Evolutionary conservation across 2,329 filamentous ascomycete genomes (phyloP).

Genomic region (Colletotrichum sp.): DNA sequence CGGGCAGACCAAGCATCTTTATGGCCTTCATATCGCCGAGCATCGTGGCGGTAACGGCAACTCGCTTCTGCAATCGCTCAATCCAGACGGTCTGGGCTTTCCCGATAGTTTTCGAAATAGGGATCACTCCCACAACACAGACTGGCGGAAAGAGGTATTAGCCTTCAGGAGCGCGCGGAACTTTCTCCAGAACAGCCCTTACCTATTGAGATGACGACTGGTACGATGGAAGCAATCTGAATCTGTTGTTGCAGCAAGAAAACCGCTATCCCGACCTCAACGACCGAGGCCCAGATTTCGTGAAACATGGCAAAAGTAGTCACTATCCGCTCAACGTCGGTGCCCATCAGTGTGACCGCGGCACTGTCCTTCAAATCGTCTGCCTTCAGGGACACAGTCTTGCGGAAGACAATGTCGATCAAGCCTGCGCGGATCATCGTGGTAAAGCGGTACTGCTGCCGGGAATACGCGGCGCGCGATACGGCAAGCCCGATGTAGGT

Average conservation of each 20-base stretch:
- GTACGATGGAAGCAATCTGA: conserved; percentile 41
- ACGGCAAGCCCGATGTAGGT: conserved; percentile 36
- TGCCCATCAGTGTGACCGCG: conserved; percentile 40
- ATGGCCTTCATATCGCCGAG: conserved; percentile 55
- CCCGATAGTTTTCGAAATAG: conserved; percentile 23
- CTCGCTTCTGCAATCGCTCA: conserved; percentile 50
- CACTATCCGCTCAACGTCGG: conserved; percentile 37
- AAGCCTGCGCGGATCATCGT: conserved; percentile 31
- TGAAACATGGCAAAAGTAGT: conserved; percentile 20
- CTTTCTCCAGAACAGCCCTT: conserved; percentile 21
- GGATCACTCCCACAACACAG: conserved; percentile 36
- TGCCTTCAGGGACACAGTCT: conserved; percentile 27
- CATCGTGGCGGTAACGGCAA: conserved; percentile 50
- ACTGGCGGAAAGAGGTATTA: conserved; percentile 27
- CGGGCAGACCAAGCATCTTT: conserved; percentile 52
- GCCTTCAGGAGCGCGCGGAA: background rate
- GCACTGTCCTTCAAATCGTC: conserved; percentile 30
- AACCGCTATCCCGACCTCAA: conserved; percentile 29
- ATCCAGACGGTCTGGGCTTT: conserved; percentile 49
- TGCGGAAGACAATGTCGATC: conserved; percentile 30
- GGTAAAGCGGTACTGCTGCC: conserved; percentile 29
- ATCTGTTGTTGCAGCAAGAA: conserved; percentile 35
- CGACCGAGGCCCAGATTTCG: conserved; percentile 24
- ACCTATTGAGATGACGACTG: conserved; percentile 50
- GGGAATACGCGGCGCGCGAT: conserved; percentile 33